Percentiles rank a stretch among this genome's conserved stretches.
Evolutionary conservation across 2,329 filamentous ascomycete species (phyloP).

Genomic region (Penicillium palitans): DNA sequence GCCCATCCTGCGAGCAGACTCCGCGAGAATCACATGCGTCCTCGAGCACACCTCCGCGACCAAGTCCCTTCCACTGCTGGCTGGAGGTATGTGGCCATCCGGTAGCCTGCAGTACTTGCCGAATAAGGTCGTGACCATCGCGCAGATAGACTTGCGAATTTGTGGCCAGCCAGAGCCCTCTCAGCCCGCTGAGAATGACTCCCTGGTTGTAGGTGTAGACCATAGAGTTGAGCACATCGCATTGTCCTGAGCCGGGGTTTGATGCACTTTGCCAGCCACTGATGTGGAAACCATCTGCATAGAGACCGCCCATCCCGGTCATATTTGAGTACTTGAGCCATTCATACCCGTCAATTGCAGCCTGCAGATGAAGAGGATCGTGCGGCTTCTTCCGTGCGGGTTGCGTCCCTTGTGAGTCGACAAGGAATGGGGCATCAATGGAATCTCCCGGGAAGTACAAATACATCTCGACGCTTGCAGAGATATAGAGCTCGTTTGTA

Average conservation of each 20-base stretch:
- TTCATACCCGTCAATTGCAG: constrained; percentile 73
- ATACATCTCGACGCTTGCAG: constrained; percentile 86
- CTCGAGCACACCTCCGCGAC: constrained; percentile 76
- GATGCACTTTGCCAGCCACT: constrained; percentile 59
- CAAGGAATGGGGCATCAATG: constrained; percentile 67
- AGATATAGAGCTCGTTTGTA: constrained; percentile 86
- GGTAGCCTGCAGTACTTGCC: constrained; percentile 72
- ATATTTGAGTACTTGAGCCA: constrained; percentile 82
- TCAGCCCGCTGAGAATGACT: constrained; percentile 77
- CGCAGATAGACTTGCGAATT: constrained; percentile 68
- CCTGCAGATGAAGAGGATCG: constrained; percentile 67
- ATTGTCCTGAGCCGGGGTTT: constrained; percentile 66
- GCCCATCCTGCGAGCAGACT: constrained; percentile 76
- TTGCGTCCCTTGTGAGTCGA: constrained; percentile 22
- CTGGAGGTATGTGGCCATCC: constrained; percentile 61
- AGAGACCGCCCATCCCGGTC: constrained; percentile 73
- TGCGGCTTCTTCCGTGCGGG: constrained; percentile 42
- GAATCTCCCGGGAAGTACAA: constrained; percentile 79
- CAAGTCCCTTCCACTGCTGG: constrained; percentile 69
- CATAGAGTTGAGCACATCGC: constrained; percentile 81
- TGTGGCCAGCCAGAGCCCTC: constrained; percentile 77
- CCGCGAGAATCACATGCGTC: constrained; percentile 76
- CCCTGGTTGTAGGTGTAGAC: constrained; percentile 97
- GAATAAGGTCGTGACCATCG: constrained; percentile 77
- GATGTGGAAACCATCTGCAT: constrained; percentile 87